These are phyloP conservation scores for Phytophthora citrophthora DNA, from an alignment of 352 stramenopile species.

Conservation along the genomic window DNA sequence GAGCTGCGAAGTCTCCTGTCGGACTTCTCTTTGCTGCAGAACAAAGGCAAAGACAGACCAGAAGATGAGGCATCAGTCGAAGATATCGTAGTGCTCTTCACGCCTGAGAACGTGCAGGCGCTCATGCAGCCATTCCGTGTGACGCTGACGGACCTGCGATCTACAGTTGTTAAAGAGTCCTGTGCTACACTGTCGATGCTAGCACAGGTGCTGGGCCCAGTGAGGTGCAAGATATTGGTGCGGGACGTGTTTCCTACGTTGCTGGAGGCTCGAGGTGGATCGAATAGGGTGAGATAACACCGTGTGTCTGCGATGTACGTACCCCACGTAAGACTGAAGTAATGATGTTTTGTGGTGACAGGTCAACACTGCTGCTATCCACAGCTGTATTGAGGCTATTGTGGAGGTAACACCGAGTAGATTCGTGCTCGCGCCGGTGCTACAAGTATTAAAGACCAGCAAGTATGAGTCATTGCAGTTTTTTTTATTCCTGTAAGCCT, in stretches of 20 bases:
- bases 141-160: conserved; percentile 64
- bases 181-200: conserved; percentile 59
- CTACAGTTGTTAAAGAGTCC: conserved; percentile 66
- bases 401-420: conserved; percentile 49
- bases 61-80: neutral
- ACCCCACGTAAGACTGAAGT: neutral
- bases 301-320: neutral
- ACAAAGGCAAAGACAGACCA: neutral
- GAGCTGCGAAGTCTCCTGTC: conserved; percentile 47
- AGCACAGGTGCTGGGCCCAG: conserved; percentile 36
- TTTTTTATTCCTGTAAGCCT: neutral
- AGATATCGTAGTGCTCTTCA: conserved; percentile 35
- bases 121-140: conserved; percentile 64
- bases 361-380: conserved; percentile 57
- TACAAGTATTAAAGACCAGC: conserved; percentile 50
- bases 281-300: conserved; percentile 53
- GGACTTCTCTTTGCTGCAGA: conserved; percentile 21
- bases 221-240: conserved; percentile 59
- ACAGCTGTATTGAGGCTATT: conserved; percentile 63
- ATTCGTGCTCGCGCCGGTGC: conserved; percentile 53
- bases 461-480: conserved; percentile 42
- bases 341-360: conserved; percentile 8
- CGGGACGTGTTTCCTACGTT: conserved; percentile 71
- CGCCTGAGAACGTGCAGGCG: conserved; percentile 55
- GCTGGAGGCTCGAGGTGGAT: conserved; percentile 52